A percentile compares a stretch with the other conserved stretches of the same genome.
These are phyloP conservation scores for Fusarium coicis DNA, from an alignment of 2,329 filamentous ascomycete species.

Conservation along the genomic window DNA sequence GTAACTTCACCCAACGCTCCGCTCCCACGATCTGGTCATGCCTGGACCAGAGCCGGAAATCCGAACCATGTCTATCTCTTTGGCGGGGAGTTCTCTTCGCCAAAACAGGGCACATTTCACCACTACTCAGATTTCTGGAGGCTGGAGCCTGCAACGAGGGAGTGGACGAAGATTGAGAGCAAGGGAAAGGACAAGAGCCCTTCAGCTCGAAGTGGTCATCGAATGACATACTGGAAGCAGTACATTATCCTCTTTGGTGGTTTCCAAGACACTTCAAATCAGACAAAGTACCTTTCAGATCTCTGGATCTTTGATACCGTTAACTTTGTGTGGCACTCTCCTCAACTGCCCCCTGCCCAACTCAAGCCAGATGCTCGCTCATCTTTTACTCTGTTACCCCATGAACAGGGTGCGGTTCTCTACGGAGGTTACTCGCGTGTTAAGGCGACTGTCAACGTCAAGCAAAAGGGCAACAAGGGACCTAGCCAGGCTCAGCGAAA, in stretches of 20 bases:
- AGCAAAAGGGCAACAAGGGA: constrained; percentile 64
- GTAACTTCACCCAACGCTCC: constrained; percentile 93
- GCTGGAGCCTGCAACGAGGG: constrained; percentile 82
- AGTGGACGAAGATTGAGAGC: constrained; percentile 91
- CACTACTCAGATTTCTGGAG: constrained; percentile 99
- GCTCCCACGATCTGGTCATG: constrained; percentile 89
- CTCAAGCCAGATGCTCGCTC: constrained; percentile 91
- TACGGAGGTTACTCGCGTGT: constrained; percentile 95
- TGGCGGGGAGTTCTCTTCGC: constrained; percentile 94
- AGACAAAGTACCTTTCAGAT: constrained; percentile 93
- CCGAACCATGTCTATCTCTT: constrained; percentile 88
- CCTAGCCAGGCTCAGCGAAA: constrained; percentile 72
- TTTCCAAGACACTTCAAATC: constrained; percentile 95
- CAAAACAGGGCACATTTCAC: constrained; percentile 98
- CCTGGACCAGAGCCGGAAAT: constrained; percentile 92
- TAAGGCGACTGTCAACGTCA: constrained; percentile 75
- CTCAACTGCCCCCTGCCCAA: constrained; percentile 78
- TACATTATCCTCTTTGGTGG: constrained; percentile 96
- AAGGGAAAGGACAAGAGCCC: constrained; percentile 82
- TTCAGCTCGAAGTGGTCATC: constrained; percentile 87
- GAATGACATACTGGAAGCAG: constrained; percentile 97
- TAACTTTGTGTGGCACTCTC: constrained; percentile 85
- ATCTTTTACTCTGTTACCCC: constrained; percentile 90
- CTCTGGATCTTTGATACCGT: constrained; percentile 95
- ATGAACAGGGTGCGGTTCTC: constrained; percentile 88